Conservation (phyloP, 106 monocot species). For the Phalaenopsis aphrodite region DNA sequence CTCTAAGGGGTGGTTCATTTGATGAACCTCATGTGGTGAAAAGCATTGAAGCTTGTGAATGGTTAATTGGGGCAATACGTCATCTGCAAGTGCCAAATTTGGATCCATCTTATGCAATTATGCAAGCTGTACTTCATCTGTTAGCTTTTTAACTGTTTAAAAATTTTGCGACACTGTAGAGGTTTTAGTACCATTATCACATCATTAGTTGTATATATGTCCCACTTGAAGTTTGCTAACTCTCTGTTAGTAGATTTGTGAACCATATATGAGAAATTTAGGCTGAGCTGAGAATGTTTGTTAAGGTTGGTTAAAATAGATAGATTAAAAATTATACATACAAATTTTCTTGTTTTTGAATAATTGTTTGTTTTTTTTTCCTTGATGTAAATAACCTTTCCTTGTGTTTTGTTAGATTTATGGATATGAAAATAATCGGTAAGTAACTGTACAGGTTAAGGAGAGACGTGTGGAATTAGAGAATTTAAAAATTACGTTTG, state of each 20-base stretch:
- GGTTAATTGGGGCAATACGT: slow-evolving; percentile 71
- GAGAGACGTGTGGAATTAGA: slow-evolving; percentile 80
- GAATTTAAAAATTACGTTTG: slow-evolving; percentile 73
- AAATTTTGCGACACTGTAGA: not conserved
- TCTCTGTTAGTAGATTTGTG: not conserved
- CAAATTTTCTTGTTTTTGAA: not conserved
- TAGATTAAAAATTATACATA: not conserved
- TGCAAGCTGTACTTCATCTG: slow-evolving; percentile 64
- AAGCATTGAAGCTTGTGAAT: slow-evolving; percentile 92
- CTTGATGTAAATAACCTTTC: not conserved
- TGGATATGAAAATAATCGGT: not conserved
- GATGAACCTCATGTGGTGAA: slow-evolving; percentile 73
- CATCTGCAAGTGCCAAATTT: slow-evolving; percentile 57
- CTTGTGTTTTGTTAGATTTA: not conserved
- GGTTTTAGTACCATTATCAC: not conserved
- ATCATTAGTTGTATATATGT: not conserved
- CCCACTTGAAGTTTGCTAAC: not conserved
- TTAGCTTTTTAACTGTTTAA: not conserved
- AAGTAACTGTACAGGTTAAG: slow-evolving; percentile 44
- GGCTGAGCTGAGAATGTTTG: not conserved
- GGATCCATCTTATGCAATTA: slow-evolving; percentile 73
- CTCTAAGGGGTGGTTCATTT: slow-evolving; percentile 70
- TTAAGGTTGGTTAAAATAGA: not conserved
- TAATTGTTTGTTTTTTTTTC: not conserved
- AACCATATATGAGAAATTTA: not conserved